These are phyloP conservation scores for Gossypium mustelinum DNA, from an alignment of 345 rosid species.

Conservation along the genomic window DNA sequence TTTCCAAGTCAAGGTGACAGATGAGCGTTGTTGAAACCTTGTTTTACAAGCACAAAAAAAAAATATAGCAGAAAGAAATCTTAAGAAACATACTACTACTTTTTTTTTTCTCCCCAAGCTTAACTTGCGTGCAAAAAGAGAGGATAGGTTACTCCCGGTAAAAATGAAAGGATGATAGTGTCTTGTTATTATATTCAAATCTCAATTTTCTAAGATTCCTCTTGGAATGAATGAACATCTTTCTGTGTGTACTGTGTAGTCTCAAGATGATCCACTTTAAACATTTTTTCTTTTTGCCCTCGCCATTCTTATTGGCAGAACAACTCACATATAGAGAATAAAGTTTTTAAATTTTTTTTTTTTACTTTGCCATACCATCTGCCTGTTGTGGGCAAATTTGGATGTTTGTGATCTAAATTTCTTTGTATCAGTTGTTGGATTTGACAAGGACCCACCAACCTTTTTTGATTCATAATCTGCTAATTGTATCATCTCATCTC, in stretches of 20 bases:
- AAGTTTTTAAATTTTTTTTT: neutral
- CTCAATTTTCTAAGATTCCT: constrained; percentile 29
- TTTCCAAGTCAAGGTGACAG: constrained; percentile 4
- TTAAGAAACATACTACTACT: no score
- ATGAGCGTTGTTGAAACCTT: constrained; percentile 1
- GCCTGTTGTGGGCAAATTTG: constrained; percentile 31
- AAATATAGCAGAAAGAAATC: neutral
- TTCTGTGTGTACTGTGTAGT: constrained; percentile 6
- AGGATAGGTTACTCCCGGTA: neutral
- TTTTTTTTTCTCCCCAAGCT: neutral
- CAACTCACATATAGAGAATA: constrained; percentile 12
- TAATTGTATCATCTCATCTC: constrained; percentile 29
- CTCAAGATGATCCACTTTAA: neutral
- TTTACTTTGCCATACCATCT: constrained; percentile 9
- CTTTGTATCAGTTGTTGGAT: constrained; percentile 30
- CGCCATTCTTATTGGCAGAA: constrained; percentile 10
- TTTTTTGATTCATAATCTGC: constrained; percentile 27
- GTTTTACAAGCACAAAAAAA: neutral
- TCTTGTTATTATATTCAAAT: neutral
- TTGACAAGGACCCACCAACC: constrained; percentile 47
- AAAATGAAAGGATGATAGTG: neutral
- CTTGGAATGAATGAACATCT: constrained; percentile 26
- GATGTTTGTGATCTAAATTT: constrained; percentile 31
- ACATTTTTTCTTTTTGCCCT: neutral
- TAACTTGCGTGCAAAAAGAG: constrained; percentile 6